Base-by-base conservation (phyloP, 129 eudicot genomes). In the Kitagawia praeruptora region DNA sequence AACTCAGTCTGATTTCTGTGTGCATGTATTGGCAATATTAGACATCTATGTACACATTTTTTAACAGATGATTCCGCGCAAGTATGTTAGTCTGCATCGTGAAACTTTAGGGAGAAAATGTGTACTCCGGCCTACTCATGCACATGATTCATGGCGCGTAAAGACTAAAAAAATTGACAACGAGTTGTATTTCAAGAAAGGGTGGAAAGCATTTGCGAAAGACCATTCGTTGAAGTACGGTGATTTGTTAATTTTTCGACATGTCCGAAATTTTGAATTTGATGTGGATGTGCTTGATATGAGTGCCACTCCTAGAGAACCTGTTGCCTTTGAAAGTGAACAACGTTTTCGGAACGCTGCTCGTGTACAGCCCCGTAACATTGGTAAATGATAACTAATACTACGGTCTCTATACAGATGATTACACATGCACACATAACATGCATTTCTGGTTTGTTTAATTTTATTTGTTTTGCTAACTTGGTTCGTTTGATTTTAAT, bases 281-380 rank as follows among this genome's bases (percentile, higher is more conserved):
- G 47, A 70, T 70, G 75, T 70, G n/a, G 45, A 34, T 39, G 23
- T 70, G 12, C 23, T 37, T 70, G 75, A 70, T 70, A 70, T 34
- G 47, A 34, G 15, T 39, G 44, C 21, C 3, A 69, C 74, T n/a
- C 40, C 41, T 12, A 34, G 42, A 69, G 21, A 69, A 38, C 74
- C 74, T 14, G 40, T 7, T 28, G n/a, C 31, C n/a, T 38, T 23
- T 11, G 9, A 13, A 13, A 31, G 5, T 69, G 4, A 34, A 6
- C 40, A 13, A 31, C 8, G 16, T 13, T 4, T 25, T 15, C 3
- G 73, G 21, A 10, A 56, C 3, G 10, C 14, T 58, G 31, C 67
- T n/a, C 31, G 67, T n/a, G 69, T 4, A n/a, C 34, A 5, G 11
- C 69, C 34, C 34, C 12, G 69, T 61, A 0, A 61, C 15, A 61